These are phyloP conservation scores for Cardamine resedifolia DNA, from an alignment of 345 rosid species.

Conservation along the genomic window DNA sequence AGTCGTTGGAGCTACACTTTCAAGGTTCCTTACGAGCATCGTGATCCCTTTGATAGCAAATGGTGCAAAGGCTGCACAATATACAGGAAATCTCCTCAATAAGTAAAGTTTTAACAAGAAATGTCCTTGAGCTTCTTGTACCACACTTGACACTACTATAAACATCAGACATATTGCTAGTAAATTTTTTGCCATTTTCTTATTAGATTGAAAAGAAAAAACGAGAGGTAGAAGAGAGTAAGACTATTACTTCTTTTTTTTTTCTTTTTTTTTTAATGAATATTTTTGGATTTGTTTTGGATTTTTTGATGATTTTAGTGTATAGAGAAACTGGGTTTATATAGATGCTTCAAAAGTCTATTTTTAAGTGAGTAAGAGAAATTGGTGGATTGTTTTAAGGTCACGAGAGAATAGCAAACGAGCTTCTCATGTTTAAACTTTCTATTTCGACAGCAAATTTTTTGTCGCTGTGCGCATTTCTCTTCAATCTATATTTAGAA, in stretches of 20 bases:
- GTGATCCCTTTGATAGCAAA: constrained; percentile 27
- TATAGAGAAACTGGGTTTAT: not conserved
- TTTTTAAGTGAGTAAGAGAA: constrained; percentile 17
- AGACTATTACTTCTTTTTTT: not conserved
- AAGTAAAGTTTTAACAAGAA: constrained; percentile 30
- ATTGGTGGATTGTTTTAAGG: constrained; percentile 23
- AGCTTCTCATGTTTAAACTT: constrained; percentile 12
- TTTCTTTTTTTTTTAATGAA: not conserved
- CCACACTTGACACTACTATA: constrained; percentile 28
- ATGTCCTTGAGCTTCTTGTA: constrained; percentile 30
- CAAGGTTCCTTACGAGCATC: not conserved
- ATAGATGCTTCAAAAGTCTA: constrained; percentile 14
- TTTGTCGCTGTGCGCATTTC: constrained; percentile 24
- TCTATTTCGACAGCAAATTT: not conserved
- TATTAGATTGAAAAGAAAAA: not conserved
- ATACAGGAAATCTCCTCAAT: not conserved
- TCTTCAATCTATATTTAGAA: constrained; percentile 30
- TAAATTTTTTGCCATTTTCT: constrained; percentile 23
- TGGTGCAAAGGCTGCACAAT: constrained; percentile 9
- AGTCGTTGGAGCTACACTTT: constrained; percentile 15
- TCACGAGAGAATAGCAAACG: constrained; percentile 11
- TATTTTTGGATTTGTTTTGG: not conserved
- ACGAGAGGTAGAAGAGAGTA: not conserved
- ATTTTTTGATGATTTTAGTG: not conserved
- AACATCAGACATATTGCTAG: constrained; percentile 29